A percentile compares a stretch with the other conserved stretches of the same genome.
Conservation (phyloP, 805 yeast genomes). For the Schwanniomyces pseudopolymorphus region DNA sequence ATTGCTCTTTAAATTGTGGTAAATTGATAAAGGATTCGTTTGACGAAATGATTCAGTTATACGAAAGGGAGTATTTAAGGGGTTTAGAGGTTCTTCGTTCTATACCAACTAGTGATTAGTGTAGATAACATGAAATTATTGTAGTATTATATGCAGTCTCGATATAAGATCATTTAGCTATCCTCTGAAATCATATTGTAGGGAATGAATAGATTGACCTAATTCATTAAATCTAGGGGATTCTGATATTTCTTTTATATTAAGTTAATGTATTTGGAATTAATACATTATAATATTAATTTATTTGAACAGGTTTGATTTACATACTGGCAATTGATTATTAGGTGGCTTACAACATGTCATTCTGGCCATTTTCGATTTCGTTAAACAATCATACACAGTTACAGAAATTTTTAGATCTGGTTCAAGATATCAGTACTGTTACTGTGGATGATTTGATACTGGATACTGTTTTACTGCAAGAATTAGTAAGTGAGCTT, state of each 20-base stretch:
- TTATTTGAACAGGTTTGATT: neutral
- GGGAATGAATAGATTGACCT: neutral
- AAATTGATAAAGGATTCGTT: conserved; percentile 47
- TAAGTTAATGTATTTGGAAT: neutral
- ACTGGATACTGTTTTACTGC: conserved; percentile 32
- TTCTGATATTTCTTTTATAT: neutral
- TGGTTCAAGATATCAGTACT: conserved; percentile 28
- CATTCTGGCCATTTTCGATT: conserved; percentile 47
- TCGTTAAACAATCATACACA: conserved; percentile 34
- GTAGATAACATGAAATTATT: neutral
- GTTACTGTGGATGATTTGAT: conserved; percentile 35
- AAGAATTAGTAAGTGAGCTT: conserved; percentile 38
- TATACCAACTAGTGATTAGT: conserved; percentile 26
- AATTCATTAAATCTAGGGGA: neutral
- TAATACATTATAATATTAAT: neutral
- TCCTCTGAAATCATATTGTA: neutral
- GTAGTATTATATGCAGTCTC: neutral
- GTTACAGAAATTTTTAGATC: conserved; percentile 42
- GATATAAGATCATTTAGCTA: neutral
- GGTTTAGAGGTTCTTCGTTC: conserved; percentile 46
- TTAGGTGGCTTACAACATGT: conserved; percentile 22
- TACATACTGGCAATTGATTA: neutral
- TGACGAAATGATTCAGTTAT: conserved; percentile 45
- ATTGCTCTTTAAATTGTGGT: conserved; percentile 56
- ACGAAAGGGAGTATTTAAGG: conserved; percentile 47